Evolutionary conservation across 1,139 yeast genomes (phyloP).

Genomic region (Blastobotrys elegans): DNA sequence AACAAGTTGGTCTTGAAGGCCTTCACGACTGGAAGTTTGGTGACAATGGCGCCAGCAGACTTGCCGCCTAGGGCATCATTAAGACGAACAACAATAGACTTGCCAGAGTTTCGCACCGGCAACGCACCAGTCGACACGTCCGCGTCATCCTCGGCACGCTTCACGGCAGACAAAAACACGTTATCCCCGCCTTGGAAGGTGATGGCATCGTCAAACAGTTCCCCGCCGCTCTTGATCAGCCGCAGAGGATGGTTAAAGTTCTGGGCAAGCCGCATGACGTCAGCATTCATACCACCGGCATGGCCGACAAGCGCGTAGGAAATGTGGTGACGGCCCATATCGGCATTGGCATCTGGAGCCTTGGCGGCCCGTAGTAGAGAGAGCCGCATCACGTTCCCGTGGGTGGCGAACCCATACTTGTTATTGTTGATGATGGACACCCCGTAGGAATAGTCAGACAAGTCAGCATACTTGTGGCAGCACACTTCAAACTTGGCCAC

Average conservation of each 20-base stretch:
- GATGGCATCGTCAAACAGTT: constrained; percentile 21
- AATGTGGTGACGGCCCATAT: constrained; percentile 83
- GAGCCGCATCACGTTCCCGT: constrained; percentile 81
- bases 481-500: constrained; percentile 95
- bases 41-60: constrained; percentile 45
- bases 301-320: constrained; percentile 85
- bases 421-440: constrained; percentile 77
- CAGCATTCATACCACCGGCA: constrained; percentile 53
- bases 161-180: constrained; percentile 67
- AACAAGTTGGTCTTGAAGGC: constrained; percentile 62
- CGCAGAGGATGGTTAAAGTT: constrained; percentile 64
- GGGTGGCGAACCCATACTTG: constrained; percentile 91
- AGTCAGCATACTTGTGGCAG: constrained; percentile 89
- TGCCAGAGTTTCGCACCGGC: constrained; percentile 38
- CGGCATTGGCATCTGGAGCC: constrained; percentile 89
- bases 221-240: constrained; percentile 37
- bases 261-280: constrained; percentile 69
- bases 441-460: constrained; percentile 80
- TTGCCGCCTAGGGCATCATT: constrained; percentile 85
- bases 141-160: constrained; percentile 81
- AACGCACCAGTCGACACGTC: constrained; percentile 39
- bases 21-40: constrained; percentile 36
- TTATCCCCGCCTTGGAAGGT: constrained; percentile 46
- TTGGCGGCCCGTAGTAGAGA: constrained; percentile 81
- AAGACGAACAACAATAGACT: constrained; percentile 55